Evolutionary conservation across 164 flowering plant genomes (phyloP).

Genomic region (Magnolia kwangsiensis): DNA sequence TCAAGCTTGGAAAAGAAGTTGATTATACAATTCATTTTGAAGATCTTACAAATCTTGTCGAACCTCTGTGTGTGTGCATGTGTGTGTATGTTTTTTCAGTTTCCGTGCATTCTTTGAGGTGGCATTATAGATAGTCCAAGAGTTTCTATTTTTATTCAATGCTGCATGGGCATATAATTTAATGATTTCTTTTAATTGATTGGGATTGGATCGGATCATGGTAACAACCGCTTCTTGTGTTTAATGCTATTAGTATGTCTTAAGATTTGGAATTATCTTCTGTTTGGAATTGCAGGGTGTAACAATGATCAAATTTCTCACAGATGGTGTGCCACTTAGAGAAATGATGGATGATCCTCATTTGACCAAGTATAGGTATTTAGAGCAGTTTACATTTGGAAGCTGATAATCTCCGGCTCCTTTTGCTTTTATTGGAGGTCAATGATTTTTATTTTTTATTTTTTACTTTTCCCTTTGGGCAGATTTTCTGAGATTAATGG

Average conservation of each 20-base stretch:
- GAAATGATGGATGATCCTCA: constrained; percentile 99
- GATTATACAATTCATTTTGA: constrained; percentile 94
- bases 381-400: constrained; percentile 4
- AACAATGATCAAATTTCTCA: constrained; percentile 84
- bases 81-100: background rate
- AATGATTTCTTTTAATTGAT: background rate
- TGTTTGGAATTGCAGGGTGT: constrained; percentile 54
- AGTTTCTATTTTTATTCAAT: background rate
- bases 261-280: background rate
- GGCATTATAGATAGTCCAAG: background rate
- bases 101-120: background rate
- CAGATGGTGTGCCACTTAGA: constrained; percentile 88
- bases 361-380: constrained; percentile 82
- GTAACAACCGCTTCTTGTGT: background rate
- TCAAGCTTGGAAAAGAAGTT: constrained; percentile 94
- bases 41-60: constrained; percentile 67
- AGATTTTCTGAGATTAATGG: no score
- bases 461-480: no score
- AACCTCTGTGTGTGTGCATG: constrained; percentile 6
- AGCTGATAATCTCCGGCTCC: background rate
- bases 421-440: background rate
- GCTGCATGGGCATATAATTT: background rate
- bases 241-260: background rate
- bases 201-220: background rate
- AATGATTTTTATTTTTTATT: no score